These are phyloP conservation scores for Verticillium nubilum DNA, from an alignment of 2,329 filamentous ascomycete genomes.

Conservation along the genomic window DNA sequence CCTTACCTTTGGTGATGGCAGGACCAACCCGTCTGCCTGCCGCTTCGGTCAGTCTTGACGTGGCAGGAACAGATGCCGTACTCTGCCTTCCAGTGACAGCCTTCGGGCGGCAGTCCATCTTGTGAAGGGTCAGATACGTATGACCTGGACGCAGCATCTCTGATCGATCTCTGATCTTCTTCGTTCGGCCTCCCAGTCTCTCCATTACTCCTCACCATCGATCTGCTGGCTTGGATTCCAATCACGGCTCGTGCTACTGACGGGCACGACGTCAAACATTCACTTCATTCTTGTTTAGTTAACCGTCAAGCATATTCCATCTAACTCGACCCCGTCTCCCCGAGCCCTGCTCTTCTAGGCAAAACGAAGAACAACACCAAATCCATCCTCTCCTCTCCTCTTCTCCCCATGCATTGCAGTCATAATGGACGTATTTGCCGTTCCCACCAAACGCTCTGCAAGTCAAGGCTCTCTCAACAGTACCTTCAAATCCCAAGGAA, in stretches of 20 bases:
- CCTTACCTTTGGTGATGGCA: too few relatives aligned
- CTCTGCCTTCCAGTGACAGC: too few relatives aligned
- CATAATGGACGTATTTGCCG: constrained; percentile 13
- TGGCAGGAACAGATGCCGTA: too few relatives aligned
- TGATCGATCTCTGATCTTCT: background rate
- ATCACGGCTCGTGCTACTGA: background rate
- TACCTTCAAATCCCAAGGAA: constrained; percentile 16
- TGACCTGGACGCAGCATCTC: too few relatives aligned
- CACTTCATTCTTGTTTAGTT: background rate
- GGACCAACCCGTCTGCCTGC: too few relatives aligned
- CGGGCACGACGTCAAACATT: background rate
- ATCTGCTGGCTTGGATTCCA: background rate
- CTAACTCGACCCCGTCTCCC: background rate
- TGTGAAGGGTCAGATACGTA: too few relatives aligned
- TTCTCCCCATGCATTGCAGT: constrained; percentile 21
- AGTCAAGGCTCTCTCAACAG: constrained; percentile 34
- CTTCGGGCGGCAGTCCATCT: too few relatives aligned
- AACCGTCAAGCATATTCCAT: constrained; percentile 8
- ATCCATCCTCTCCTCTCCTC: background rate
- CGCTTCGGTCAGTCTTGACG: too few relatives aligned
- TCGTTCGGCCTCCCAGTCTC: background rate
- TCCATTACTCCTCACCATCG: background rate
- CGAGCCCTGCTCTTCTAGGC: background rate
- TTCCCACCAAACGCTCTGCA: constrained; percentile 20
- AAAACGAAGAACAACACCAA: background rate